Evolutionary conservation across 208 protist species (phyloP).

Genomic region (Leishmania tarentolae): DNA sequence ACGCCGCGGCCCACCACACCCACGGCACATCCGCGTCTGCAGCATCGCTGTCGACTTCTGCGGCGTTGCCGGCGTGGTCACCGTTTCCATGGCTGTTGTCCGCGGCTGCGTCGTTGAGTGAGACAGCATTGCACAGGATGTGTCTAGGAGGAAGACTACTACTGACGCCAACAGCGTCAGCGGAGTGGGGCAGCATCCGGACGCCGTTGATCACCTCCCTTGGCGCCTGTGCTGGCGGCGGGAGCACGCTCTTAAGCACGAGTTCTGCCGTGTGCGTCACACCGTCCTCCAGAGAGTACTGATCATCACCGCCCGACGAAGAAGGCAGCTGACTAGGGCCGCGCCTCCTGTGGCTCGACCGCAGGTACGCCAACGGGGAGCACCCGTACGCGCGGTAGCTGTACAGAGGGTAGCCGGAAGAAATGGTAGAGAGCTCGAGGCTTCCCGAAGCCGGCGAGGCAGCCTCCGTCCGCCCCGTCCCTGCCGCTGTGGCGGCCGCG

Average conservation of each 20-base stretch:
- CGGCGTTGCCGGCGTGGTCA: too few species aligned
- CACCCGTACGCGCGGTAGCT: background rate
- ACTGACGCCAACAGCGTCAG: background rate
- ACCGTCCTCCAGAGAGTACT: background rate
- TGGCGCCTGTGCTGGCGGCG: constrained; percentile 22
- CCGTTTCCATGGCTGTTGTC: background rate
- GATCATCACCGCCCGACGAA: background rate
- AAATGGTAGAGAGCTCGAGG: background rate
- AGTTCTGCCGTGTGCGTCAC: constrained; percentile 28
- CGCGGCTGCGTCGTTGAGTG: background rate
- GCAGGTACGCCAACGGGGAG: constrained; percentile 12
- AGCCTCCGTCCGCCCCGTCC: constrained; percentile 7
- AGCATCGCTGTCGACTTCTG: background rate
- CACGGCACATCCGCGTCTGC: constrained; percentile 42
- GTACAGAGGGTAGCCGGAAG: background rate
- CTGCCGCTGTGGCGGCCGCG: constrained; percentile 12
- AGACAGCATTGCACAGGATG: background rate
- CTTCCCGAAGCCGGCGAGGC: background rate
- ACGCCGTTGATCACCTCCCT: background rate
- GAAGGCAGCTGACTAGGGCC: background rate
- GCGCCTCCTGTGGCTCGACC: background rate
- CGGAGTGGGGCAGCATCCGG: background rate
- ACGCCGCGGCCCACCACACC: constrained; percentile 76
- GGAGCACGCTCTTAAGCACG: constrained; percentile 31
- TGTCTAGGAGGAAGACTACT: background rate